Conservation (phyloP, 2,329 filamentous ascomycete species). For the Lachnellula subtilissima region DNA sequence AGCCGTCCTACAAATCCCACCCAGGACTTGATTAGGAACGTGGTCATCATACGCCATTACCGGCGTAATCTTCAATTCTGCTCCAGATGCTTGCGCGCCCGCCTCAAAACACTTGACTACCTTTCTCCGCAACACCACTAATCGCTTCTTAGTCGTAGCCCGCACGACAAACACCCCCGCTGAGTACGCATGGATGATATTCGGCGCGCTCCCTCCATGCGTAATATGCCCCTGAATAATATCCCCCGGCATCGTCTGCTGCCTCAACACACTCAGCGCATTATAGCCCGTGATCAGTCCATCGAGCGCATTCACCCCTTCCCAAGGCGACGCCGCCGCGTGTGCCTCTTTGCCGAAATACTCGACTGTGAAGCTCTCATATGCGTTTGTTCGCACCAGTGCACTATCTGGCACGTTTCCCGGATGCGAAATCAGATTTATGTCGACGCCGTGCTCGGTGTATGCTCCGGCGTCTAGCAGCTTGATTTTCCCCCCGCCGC, state of each 20-base stretch:
- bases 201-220: conserved; percentile 36
- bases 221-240: conserved; percentile 37
- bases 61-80: conserved; percentile 40
- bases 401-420: conserved; percentile 37
- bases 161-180: conserved; percentile 39
- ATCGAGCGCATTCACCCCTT: conserved; percentile 38
- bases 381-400: conserved; percentile 49
- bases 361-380: conserved; percentile 43
- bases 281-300: conserved; percentile 35
- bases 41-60: conserved; percentile 48
- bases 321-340: conserved; percentile 36
- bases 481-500: conserved; percentile 38
- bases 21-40: conserved; percentile 49
- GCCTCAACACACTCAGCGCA: conserved; percentile 29
- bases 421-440: conserved; percentile 38
- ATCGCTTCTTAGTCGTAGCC: conserved; percentile 37
- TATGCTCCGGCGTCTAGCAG: conserved; percentile 43
- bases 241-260: conserved; percentile 27
- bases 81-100: conserved; percentile 46
- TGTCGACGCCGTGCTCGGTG: conserved; percentile 31
- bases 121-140: conserved; percentile 37
- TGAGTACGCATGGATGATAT: conserved; percentile 33
- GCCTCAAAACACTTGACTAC: conserved; percentile 44
- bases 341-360: conserved; percentile 49
- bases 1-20: conserved; percentile 39